Percentiles rank a stretch among this genome's conserved stretches.
Evolutionary conservation across 1,139 yeast genomes (phyloP).

Genomic region (Suhomyces bribrorum): DNA sequence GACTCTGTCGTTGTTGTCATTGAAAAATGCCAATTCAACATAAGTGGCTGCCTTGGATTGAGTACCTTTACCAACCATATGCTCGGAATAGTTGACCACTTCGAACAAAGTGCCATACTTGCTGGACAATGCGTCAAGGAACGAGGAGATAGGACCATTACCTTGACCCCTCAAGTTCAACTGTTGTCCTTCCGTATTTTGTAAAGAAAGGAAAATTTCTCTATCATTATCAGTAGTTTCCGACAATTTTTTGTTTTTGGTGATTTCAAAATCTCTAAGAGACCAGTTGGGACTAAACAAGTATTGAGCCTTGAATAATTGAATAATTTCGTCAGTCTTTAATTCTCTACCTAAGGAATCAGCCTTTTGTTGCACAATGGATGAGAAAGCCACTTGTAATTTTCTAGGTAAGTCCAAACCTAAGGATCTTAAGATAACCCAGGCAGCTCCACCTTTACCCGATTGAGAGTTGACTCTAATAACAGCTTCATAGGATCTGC

Average conservation of each 20-base stretch:
- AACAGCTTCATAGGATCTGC: slow-evolving; percentile 53
- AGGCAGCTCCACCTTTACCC: slow-evolving; percentile 54
- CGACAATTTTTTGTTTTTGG: slow-evolving; percentile 23
- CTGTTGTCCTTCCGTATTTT: slow-evolving; percentile 28
- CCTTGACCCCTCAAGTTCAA: slow-evolving; percentile 38
- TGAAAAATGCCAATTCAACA: slow-evolving; percentile 40
- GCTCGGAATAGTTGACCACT: slow-evolving; percentile 47
- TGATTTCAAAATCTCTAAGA: slow-evolving; percentile 38
- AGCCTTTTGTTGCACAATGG: slow-evolving; percentile 42
- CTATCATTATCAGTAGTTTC: slow-evolving; percentile 25
- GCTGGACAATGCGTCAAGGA: slow-evolving; percentile 42
- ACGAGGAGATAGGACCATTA: slow-evolving; percentile 52
- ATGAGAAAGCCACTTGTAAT: slow-evolving; percentile 45
- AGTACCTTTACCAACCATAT: slow-evolving; percentile 46
- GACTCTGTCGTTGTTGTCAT: slow-evolving; percentile 27
- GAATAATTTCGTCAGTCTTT: slow-evolving; percentile 43
- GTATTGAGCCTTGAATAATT: slow-evolving; percentile 41
- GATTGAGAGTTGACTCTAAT: slow-evolving; percentile 53
- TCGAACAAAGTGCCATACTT: slow-evolving; percentile 38
- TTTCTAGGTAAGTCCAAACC: slow-evolving; percentile 51
- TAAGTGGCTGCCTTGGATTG: slow-evolving; percentile 50
- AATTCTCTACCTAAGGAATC: slow-evolving; percentile 48
- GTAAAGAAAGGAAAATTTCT: slow-evolving; percentile 24
- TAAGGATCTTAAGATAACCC: slow-evolving; percentile 49
- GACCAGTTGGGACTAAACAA: slow-evolving; percentile 25